Base-by-base conservation (phyloP, 805 yeast species). In the Scheffersomyces ergatensis region DNA sequence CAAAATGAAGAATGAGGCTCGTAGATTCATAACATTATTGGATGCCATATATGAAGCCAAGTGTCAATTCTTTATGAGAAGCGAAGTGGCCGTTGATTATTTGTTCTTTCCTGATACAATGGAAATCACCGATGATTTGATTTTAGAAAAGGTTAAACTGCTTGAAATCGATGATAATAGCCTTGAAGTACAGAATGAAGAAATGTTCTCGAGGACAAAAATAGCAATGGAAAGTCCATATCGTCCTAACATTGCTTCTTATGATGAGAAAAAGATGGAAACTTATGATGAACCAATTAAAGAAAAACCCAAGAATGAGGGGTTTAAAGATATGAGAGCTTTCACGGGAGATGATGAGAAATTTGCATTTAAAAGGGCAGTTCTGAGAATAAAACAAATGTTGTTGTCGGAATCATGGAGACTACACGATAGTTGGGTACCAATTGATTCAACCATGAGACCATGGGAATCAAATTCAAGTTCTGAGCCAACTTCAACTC, bases 261-360 rank as follows among this genome's bases (percentile, higher is more conserved):
- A 84, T 51, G 80, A 78, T 47, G 78, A 76, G 42, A 72, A 68
- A 6, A 53, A 57, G 32, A 63, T 67, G 13, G 56, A 51, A 34
- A 51, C 49, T 5, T 53, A 47, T 25, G 40, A 39, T 12, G 50
- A 49, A 16, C 31, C 33, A 30, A 16, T n/a, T 34, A 37, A 26
- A 27, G 17, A 20, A 9, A 23, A 34, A 30, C 19, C 40, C 9
- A 29, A 33, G 8, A 14, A 14, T 12, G 23, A 29, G 5, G 45
- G 78, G 49, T 79, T 70, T 48, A 66, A 74, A 12, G 70, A 80
- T 38, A 55, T 72, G 15, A 64, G 67, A 9, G 78, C 80, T 8
- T 84, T 83, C 50, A 83, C 89, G 0, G 90, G 90, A 18, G 88
- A 84, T 50, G 90, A 83, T 58, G 90, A 84, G 54, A 74, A 73